Evolutionary conservation across 768 basidiomycete genomes (phyloP).

Genomic region (Bullera alba): DNA sequence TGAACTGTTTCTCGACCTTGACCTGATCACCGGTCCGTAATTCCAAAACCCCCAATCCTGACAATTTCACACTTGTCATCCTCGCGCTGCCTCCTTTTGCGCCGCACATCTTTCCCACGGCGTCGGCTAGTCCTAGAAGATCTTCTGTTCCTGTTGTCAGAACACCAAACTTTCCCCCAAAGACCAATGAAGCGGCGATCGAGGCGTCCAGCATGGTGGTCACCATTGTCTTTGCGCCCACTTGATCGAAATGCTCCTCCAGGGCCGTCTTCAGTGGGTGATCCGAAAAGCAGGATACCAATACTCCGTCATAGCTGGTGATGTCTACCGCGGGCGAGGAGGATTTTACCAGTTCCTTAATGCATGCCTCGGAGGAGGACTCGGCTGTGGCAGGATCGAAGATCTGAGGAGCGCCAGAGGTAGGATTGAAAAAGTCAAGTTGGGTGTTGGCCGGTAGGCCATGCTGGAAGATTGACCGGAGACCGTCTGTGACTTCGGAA

Average conservation of each 20-base stretch:
- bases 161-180: slow-evolving; percentile 16
- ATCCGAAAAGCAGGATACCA: slow-evolving; percentile 23
- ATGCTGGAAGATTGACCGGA: slow-evolving; percentile 6
- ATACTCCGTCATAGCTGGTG: slow-evolving; percentile 7
- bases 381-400: slow-evolving; percentile 14
- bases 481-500: slow-evolving; percentile 16
- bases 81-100: slow-evolving; percentile 3
- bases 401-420: slow-evolving; percentile 20
- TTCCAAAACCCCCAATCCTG: slow-evolving; percentile 18
- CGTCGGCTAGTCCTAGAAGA: slow-evolving; percentile 11
- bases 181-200: slow-evolving; percentile 14
- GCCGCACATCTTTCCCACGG: slow-evolving; percentile 14
- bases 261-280: slow-evolving; percentile 20
- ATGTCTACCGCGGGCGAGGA: background rate
- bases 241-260: background rate
- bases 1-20: slow-evolving; percentile 16
- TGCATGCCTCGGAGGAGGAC: slow-evolving; percentile 14
- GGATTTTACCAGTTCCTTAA: slow-evolving; percentile 11
- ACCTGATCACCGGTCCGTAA: slow-evolving; percentile 25
- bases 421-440: slow-evolving; percentile 18
- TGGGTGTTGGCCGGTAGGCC: slow-evolving; percentile 1
- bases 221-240: slow-evolving; percentile 10
- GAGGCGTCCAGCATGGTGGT: slow-evolving; percentile 24
- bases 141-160: slow-evolving; percentile 17
- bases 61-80: slow-evolving; percentile 13